A percentile compares a stretch with the other conserved stretches of the same genome.
Evolutionary conservation across 345 rosid species (phyloP).

Genomic region (Eutrema heterophyllum): DNA sequence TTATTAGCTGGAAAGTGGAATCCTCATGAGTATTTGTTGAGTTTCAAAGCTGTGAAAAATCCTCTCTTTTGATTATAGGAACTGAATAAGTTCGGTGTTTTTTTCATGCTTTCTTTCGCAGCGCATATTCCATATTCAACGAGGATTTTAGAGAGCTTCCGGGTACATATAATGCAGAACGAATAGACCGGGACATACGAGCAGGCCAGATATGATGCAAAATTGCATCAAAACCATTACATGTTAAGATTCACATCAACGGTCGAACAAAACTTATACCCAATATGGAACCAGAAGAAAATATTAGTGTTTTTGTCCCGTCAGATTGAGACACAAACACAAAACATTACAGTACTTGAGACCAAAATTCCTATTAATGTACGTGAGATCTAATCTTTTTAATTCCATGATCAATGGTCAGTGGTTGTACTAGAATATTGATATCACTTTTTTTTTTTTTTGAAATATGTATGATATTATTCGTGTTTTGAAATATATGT

Average conservation of each 20-base stretch:
- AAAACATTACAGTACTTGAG: constrained; percentile 12
- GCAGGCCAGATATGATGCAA: constrained; percentile 62
- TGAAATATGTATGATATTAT: background rate
- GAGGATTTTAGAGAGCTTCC: constrained; percentile 95
- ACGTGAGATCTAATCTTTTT: constrained; percentile 13
- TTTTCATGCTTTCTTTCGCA: constrained; percentile 26
- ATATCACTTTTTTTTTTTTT: background rate
- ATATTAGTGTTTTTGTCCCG: constrained; percentile 5
- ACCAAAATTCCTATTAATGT: constrained; percentile 18
- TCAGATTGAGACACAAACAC: constrained; percentile 14
- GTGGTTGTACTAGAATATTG: constrained; percentile 8
- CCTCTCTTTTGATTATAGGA: constrained; percentile 3
- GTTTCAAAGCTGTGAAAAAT: constrained; percentile 5
- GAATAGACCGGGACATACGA: constrained; percentile 68
- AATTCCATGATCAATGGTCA: constrained; percentile 10
- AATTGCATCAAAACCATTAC: background rate
- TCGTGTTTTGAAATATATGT: no score
- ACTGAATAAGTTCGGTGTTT: constrained; percentile 15
- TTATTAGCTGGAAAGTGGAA: constrained; percentile 26
- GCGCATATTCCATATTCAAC: constrained; percentile 88
- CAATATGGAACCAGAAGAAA: constrained; percentile 9
- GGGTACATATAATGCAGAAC: constrained; percentile 82
- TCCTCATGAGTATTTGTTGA: background rate
- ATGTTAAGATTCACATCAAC: constrained; percentile 6
- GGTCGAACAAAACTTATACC: background rate